These are phyloP conservation scores for Penicillium sp. DNA, from an alignment of 2,329 filamentous ascomycete genomes.

Conservation along the genomic window DNA sequence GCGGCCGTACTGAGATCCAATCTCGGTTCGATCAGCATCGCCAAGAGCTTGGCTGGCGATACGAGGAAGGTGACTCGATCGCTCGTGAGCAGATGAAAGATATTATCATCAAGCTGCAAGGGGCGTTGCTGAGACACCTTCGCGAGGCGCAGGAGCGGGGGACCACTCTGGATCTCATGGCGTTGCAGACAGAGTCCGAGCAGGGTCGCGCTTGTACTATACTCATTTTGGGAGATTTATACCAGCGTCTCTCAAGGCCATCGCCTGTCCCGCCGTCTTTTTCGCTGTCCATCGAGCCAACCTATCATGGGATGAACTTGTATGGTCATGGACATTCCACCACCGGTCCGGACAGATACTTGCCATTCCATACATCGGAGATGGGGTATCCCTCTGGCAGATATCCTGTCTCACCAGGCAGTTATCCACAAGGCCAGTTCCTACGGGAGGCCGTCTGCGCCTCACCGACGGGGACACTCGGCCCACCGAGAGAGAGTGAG, in stretches of 20 bases:
- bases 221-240: slow-evolving; percentile 35
- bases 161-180: slow-evolving; percentile 29
- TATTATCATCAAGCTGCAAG: slow-evolving; percentile 39
- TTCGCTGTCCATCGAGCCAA: slow-evolving; percentile 4
- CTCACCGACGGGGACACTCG: not conserved
- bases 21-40: slow-evolving; percentile 36
- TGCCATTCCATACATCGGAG: not conserved
- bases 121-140: slow-evolving; percentile 34
- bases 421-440: not conserved
- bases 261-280: not conserved
- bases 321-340: not conserved
- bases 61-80: slow-evolving; percentile 36
- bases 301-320: not conserved
- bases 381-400: not conserved
- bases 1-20: slow-evolving; percentile 36
- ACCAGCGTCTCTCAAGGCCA: slow-evolving; percentile 23
- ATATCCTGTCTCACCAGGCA: not conserved
- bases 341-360: not conserved
- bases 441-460: not conserved
- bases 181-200: slow-evolving; percentile 37
- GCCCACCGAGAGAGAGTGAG: not conserved
- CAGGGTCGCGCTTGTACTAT: slow-evolving; percentile 35
- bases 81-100: slow-evolving; percentile 41
- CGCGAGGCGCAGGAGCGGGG: slow-evolving; percentile 31
- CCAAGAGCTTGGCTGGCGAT: slow-evolving; percentile 34